Evolutionary conservation across 78 protist genomes (phyloP).

Genomic region (Dictyostelium citrinum): DNA sequence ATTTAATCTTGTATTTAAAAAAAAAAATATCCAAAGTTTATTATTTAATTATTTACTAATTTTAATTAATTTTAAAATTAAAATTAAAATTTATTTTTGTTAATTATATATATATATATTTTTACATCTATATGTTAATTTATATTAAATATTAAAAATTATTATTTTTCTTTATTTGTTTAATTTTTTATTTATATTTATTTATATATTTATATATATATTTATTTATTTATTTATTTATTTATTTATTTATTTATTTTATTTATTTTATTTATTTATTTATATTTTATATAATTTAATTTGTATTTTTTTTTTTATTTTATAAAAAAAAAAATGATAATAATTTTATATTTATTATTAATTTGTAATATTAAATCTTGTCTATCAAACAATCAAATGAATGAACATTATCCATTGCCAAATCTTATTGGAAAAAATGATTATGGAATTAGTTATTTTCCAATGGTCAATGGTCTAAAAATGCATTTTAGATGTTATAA

Average conservation of each 20-base stretch:
- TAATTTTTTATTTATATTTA: too few species aligned
- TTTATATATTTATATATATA: background rate
- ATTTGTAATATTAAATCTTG: background rate
- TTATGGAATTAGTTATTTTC: slow-evolving; percentile 15
- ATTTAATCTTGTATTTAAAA: background rate
- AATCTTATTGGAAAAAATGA: background rate
- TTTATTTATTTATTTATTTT: background rate
- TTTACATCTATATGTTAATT: background rate
- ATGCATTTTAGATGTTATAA: slow-evolving; percentile 38
- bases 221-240: background rate
- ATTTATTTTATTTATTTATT: background rate
- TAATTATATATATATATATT: background rate
- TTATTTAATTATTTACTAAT: background rate
- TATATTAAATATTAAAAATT: too few species aligned
- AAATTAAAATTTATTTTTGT: background rate
- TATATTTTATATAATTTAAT: too few species aligned
- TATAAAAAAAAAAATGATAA: background rate
- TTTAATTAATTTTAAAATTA: background rate
- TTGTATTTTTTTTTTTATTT: too few species aligned
- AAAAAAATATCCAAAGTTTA: background rate
- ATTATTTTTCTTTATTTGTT: too few species aligned
- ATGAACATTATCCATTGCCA: background rate
- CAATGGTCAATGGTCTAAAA: slow-evolving; percentile 16
- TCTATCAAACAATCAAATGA: background rate
- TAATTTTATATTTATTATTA: background rate